A percentile compares a stretch with the other conserved stretches of the same genome.
Conservation (phyloP, 2,329 filamentous ascomycete genomes). For the Gaeumannomyces sp. region DNA sequence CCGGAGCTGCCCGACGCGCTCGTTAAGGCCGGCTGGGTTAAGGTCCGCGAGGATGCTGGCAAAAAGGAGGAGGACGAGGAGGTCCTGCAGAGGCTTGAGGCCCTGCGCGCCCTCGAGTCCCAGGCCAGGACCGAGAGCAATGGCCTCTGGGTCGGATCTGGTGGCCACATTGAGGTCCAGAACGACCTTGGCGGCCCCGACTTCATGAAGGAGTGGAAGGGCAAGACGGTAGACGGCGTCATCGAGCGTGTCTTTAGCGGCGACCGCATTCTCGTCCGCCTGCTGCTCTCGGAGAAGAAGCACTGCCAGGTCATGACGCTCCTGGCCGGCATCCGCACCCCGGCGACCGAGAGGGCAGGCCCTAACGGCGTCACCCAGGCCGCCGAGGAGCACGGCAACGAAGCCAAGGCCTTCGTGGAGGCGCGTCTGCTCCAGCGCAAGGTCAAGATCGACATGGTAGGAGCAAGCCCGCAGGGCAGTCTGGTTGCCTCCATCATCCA, state of each 20-base stretch:
- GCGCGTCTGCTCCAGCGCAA: constrained; percentile 77
- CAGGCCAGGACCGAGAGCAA: constrained; percentile 72
- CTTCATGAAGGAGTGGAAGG: constrained; percentile 80
- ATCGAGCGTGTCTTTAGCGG: constrained; percentile 89
- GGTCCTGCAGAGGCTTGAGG: constrained; percentile 64
- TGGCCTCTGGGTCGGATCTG: constrained; percentile 69
- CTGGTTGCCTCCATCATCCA: constrained; percentile 85
- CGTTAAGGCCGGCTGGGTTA: constrained; percentile 85
- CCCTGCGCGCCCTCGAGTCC: constrained; percentile 68
- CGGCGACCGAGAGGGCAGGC: constrained; percentile 80
- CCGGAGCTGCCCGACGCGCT: constrained; percentile 73
- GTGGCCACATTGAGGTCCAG: constrained; percentile 65
- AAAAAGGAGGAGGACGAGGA: constrained; percentile 84
- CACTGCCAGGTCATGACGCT: constrained; percentile 87
- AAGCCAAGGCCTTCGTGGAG: constrained; percentile 85
- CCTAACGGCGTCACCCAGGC: constrained; percentile 73
- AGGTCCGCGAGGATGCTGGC: constrained; percentile 89
- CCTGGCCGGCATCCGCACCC: constrained; percentile 81
- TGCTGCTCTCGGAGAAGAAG: constrained; percentile 73
- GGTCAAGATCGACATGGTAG: constrained; percentile 76
- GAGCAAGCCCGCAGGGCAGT: constrained; percentile 82
- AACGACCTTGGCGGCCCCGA: constrained; percentile 76
- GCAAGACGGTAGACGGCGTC: constrained; percentile 74
- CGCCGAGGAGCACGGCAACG: constrained; percentile 84
- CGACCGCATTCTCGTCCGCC: constrained; percentile 78